phyloP scores from a whole-genome alignment of 768 basidiomycete species.

The Xanthoconium stramineum region DNA sequence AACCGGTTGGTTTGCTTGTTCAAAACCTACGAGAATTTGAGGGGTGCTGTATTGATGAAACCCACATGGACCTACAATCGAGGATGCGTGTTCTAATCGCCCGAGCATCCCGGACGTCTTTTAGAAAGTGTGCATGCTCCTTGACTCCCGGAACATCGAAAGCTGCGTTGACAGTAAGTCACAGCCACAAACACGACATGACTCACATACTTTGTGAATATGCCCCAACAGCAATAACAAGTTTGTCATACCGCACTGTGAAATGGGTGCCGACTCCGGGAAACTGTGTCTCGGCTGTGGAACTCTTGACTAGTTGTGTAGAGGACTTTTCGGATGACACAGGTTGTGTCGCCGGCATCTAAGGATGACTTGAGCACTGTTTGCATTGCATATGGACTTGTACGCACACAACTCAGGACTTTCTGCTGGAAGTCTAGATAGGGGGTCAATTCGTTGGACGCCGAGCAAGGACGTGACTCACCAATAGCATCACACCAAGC shows the following conservation, averaged over 20 bases:
- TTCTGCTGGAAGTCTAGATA: conserved; percentile 57
- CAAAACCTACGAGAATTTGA: conserved; percentile 52
- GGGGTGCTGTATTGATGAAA: neutral
- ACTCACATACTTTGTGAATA: conserved; percentile 70
- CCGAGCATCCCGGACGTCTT: conserved; percentile 74
- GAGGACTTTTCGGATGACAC: conserved; percentile 29
- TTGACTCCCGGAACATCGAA: conserved; percentile 76
- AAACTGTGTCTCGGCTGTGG: conserved; percentile 18
- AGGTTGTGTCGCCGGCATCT: conserved; percentile 65
- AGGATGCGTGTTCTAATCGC: conserved; percentile 67
- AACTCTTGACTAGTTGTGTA: conserved; percentile 8
- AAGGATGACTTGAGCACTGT: neutral
- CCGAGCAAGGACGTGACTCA: conserved; percentile 20
- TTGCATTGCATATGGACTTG: neutral
- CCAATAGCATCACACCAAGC: conserved; percentile 78
- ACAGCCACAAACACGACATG: conserved; percentile 2
- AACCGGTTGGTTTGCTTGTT: conserved; percentile 80
- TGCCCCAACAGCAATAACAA: conserved; percentile 82
- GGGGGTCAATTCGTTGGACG: conserved; percentile 6
- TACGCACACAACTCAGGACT: conserved; percentile 56
- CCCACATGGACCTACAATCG: conserved; percentile 48
- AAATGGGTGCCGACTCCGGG: conserved; percentile 41
- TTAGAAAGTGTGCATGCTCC: conserved; percentile 78
- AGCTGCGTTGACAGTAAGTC: conserved; percentile 36
- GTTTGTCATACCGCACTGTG: conserved; percentile 68